Base-by-base conservation (phyloP, 2,329 filamentous ascomycete genomes). In the Torrubiella hemipterigena region DNA sequence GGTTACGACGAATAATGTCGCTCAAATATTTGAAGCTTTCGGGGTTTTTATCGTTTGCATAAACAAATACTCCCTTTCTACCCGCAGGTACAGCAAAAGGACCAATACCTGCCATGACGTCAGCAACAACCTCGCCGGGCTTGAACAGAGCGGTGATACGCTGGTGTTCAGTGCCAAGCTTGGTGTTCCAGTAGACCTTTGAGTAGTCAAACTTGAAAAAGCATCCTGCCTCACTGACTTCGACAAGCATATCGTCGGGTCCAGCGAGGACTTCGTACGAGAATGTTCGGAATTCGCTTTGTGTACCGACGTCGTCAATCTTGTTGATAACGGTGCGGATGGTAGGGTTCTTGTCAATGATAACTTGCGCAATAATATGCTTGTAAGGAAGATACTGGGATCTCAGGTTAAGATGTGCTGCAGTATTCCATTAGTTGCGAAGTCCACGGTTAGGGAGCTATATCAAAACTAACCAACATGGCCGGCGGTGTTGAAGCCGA, bases 151-250 rank as follows among this genome's bases (percentile, higher is more conserved):
- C 62, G 36, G 89, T 74, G 12, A 96, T 63, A 4, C 91, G 70
- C 41, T 79, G 75, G 56, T 98, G 91, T 56, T 98, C 91, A 1
- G 77, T 82, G 47, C 93, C 80, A 11, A 98, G 72, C 43, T 89
- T 77, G 47, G 77, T 86, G 58, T 98, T 98, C 89, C 89, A 98
- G 65, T 98, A 98, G 4, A 98, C 91, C 45, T 93, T 93, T 39
- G 81, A 74, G 55, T 93, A 98, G 61, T 98, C 83, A 55, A 98
- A 96, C 34, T 68, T 67, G 61, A 94, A 98, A n/a, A 68, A 63
- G 59, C 91, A 96, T 38, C 76, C 73, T 45, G 82, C 80, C 58
- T 95, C 86, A 41, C 72, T 74, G 31, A 91, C 70, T 39, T 82
- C 73, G 33, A 98, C 91, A 32, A 87, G 76, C 54, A 95, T 63